phyloP scores from a whole-genome alignment of 2,329 filamentous ascomycete species.

The Cyphellophora attinorum region DNA sequence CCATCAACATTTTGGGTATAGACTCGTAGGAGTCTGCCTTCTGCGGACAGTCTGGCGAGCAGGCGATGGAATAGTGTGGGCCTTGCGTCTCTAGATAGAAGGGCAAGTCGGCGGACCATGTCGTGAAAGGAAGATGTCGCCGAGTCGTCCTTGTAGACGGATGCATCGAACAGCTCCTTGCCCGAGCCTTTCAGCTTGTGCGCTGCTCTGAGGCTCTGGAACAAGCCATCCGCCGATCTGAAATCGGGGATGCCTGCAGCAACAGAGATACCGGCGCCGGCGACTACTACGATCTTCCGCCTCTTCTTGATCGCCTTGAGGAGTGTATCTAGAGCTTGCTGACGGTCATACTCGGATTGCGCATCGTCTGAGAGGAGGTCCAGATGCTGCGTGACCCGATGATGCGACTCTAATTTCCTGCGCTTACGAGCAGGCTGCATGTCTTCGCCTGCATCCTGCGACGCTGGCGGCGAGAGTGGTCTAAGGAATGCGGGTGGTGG shows the following conservation, averaged over 20 bases:
- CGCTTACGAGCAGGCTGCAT: conserved; percentile 68
- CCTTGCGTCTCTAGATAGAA: conserved; percentile 64
- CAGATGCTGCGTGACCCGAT: conserved; percentile 73
- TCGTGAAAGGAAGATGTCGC: conserved; percentile 87
- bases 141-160: conserved; percentile 85
- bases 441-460: conserved; percentile 45
- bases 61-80: conserved; percentile 91
- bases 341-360: conserved; percentile 39
- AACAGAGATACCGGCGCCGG: conserved; percentile 92
- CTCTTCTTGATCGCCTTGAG: conserved; percentile 70
- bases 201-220: conserved; percentile 72
- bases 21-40: conserved; percentile 76
- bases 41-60: conserved; percentile 77
- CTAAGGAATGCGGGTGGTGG: conserved; percentile 29
- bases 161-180: conserved; percentile 93
- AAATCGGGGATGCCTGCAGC: conserved; percentile 97
- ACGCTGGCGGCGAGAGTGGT: conserved; percentile 32
- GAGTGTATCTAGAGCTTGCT: conserved; percentile 57
- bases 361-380: conserved; percentile 45
- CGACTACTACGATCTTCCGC: conserved; percentile 94
- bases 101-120: conserved; percentile 85
- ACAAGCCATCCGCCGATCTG: conserved; percentile 80
- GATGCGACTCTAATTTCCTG: conserved; percentile 52
- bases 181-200: conserved; percentile 89
- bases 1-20: conserved; percentile 98